Conservation (phyloP, 106 monocot genomes). For the Dendrobium officinale region DNA sequence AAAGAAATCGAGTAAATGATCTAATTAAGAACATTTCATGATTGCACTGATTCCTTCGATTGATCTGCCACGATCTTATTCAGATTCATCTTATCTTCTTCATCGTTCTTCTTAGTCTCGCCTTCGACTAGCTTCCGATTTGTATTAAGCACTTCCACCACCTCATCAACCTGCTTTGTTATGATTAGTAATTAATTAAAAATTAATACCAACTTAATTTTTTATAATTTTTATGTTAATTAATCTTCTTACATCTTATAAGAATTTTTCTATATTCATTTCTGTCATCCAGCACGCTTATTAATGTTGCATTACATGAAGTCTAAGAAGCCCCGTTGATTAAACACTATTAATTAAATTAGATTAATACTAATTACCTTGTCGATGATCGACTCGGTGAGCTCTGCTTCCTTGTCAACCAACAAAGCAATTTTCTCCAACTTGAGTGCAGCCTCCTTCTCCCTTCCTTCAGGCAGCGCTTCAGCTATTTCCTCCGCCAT, state of each 20-base stretch:
- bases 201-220: no score
- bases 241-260: no score
- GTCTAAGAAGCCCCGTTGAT: not conserved
- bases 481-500: slow-evolving; percentile 16
- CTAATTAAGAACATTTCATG: no score
- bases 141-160: slow-evolving; percentile 18
- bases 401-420: slow-evolving; percentile 23
- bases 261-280: no score
- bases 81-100: not conserved
- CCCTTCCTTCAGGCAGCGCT: slow-evolving; percentile 15
- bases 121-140: slow-evolving; percentile 9
- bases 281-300: no score
- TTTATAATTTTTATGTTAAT: no score
- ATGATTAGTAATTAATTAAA: no score
- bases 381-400: slow-evolving; percentile 10
- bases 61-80: no score
- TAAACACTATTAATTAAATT: not conserved
- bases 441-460: slow-evolving; percentile 6
- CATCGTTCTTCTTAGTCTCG: not conserved
- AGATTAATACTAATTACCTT: slow-evolving; percentile 19
- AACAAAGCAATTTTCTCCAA: slow-evolving; percentile 22
- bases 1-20: no score
- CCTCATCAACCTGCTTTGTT: slow-evolving; percentile 4
- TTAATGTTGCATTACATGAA: no score
- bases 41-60: no score